phyloP scores from a whole-genome alignment of 108 stramenopile species.

The Epipyxis sp. region DNA sequence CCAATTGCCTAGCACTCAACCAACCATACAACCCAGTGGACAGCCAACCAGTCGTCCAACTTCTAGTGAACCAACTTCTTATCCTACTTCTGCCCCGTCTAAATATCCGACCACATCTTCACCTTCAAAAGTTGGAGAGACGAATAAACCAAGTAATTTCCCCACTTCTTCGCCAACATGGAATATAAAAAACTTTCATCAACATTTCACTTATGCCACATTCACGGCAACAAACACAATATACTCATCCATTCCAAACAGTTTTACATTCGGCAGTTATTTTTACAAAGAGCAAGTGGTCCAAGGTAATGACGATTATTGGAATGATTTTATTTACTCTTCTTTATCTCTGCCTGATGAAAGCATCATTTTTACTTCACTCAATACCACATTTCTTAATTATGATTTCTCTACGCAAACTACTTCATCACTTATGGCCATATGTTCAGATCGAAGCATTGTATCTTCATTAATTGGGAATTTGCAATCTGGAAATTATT shows the following conservation, averaged over 20 bases:
- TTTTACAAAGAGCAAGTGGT: not conserved
- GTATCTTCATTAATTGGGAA: not conserved
- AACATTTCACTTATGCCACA: not conserved
- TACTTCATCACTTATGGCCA: not conserved
- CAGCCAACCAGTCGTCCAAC: slow-evolving; percentile 27
- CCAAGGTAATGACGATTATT: not conserved
- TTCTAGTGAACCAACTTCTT: not conserved
- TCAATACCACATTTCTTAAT: not conserved
- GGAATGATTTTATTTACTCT: not conserved
- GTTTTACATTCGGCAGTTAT: not conserved
- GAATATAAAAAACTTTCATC: not conserved
- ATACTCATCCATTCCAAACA: not conserved
- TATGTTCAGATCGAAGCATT: not conserved
- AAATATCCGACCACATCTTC: slow-evolving; percentile 21
- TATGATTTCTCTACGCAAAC: not conserved
- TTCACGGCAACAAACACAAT: not conserved
- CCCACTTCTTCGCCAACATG: not conserved
- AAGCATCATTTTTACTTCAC: not conserved
- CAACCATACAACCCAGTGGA: not conserved
- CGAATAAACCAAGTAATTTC: not conserved
- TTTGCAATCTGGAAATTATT: not conserved
- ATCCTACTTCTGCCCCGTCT: not conserved
- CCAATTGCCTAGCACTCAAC: not conserved
- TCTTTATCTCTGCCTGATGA: not conserved
- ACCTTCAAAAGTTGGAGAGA: not conserved